Percentiles rank a stretch among this genome's conserved stretches.
These are phyloP conservation scores for Macrolepiota albuminosa DNA, from an alignment of 768 basidiomycete species.

Conservation along the genomic window DNA sequence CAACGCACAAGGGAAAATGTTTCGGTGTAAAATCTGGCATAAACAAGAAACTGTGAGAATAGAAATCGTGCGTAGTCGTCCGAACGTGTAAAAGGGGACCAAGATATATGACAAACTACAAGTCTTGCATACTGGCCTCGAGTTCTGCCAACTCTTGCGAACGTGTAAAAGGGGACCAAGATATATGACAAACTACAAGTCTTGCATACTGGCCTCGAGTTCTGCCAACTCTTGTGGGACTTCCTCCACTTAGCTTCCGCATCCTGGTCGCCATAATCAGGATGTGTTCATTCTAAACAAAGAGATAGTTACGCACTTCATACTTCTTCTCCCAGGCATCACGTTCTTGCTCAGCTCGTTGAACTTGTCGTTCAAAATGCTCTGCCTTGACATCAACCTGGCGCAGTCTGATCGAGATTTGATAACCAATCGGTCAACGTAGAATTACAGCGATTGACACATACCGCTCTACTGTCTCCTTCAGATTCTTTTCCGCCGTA, in stretches of 20 bases:
- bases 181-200: constrained; percentile 37
- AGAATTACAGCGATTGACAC: constrained; percentile 26
- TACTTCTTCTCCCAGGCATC: constrained; percentile 93
- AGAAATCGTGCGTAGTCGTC: constrained; percentile 1
- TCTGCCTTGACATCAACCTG: constrained; percentile 99
- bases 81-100: neutral
- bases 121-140: constrained; percentile 64
- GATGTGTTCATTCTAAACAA: neutral
- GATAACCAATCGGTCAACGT: constrained; percentile 15
- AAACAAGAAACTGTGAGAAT: constrained; percentile 7
- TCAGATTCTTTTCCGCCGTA: constrained; percentile 90
- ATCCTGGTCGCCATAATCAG: constrained; percentile 46
- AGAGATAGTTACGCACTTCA: constrained; percentile 54
- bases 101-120: constrained; percentile 34
- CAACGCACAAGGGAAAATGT: neutral
- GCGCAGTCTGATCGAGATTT: constrained; percentile 56
- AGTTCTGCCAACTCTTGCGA: constrained; percentile 77
- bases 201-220: constrained; percentile 71
- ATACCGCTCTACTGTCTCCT: constrained; percentile 95
- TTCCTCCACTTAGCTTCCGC: constrained; percentile 60
- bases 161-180: neutral
- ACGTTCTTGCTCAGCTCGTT: constrained; percentile 83
- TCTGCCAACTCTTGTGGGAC: constrained; percentile 83
- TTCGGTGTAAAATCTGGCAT: constrained; percentile 10
- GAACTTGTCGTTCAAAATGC: constrained; percentile 92